Base-by-base conservation (phyloP, 2,329 filamentous ascomycete species). In the Exophiala xenobiotica region DNA sequence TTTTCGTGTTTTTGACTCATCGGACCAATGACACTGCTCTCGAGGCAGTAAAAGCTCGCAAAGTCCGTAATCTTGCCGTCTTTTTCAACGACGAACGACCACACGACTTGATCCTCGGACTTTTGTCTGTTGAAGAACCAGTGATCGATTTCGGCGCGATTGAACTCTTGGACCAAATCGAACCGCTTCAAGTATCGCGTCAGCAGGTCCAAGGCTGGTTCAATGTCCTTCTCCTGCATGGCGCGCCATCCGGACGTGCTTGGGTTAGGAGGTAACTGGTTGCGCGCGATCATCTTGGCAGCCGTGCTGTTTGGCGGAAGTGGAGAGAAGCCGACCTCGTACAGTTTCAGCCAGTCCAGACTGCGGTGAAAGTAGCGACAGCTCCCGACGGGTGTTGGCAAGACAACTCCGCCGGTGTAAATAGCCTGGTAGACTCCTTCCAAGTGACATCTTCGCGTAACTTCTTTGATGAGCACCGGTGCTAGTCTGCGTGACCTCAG, bases 391-490 rank as follows among this genome's bases (percentile, higher is more conserved):
- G 93, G 93, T 29, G 86, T 95, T 22, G 93, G 93, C 1, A 99
- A 79, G 31, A 99, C 85, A 16, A 92, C 85, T 31, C 93, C 93
- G 22, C 86, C 93, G 1, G 93, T 99, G 75, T 96, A 97, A 52
- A 99, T 88, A 43, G 92, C 93, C 72, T 99, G 93, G 79, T 87
- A 97, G 60, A 95, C 86, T 50, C 86, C 88, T 58, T 87, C 78
- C 41, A 90, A 73, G 70, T 97, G 95, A 76, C 90, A 95, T 58
- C 90, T 82, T 41, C 93, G 86, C 4, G 93, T 99, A 63, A 99
- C 90, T 69, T 99, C 93, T 71, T 96, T 96, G 77, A 99, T 99
- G 46, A 99, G 82, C 1, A 97, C 87, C 0, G 93, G 93, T 0
- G 93, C 85, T 37, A 99, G 82, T 47, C 93, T 86, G 76, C 97